Percentiles rank a stretch among this genome's conserved stretches.
These are phyloP conservation scores for Rutidosis leptorrhynchoides DNA, from an alignment of 129 eudicot species.

Conservation along the genomic window DNA sequence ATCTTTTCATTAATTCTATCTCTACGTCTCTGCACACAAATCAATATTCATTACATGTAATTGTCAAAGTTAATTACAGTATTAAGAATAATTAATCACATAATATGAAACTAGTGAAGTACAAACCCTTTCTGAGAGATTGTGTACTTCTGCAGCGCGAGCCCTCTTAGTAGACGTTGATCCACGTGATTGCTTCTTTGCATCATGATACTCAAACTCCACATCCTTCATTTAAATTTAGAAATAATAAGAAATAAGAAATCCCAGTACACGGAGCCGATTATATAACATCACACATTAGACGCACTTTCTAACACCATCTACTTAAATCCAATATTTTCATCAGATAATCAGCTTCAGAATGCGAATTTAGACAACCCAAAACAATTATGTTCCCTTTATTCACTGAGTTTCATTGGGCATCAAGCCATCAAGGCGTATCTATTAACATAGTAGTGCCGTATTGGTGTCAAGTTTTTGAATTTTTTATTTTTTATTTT, in stretches of 20 bases:
- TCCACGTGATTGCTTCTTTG: slow-evolving; percentile 57
- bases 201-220: slow-evolving; percentile 52
- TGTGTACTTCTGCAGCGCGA: slow-evolving; percentile 99
- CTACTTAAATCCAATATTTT: not conserved
- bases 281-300: not conserved
- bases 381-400: slow-evolving; percentile 2
- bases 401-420: not conserved
- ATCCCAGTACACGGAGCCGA: not conserved
- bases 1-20: slow-evolving; percentile 87
- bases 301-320: slow-evolving; percentile 1
- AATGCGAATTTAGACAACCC: not conserved
- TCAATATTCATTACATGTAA: not conserved
- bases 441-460: too few relatives aligned
- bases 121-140: slow-evolving; percentile 87
- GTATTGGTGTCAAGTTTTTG: too few relatives aligned
- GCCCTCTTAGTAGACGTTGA: slow-evolving; percentile 69
- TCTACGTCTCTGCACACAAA: slow-evolving; percentile 66
- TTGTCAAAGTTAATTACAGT: not conserved
- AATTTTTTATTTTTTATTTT: too few relatives aligned
- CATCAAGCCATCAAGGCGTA: too few relatives aligned
- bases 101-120: not conserved
- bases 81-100: too few relatives aligned
- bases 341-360: not conserved
- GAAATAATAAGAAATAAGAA: slow-evolving; percentile 15
- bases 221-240: slow-evolving; percentile 48